Conservation (phyloP, 2,329 filamentous ascomycete species). For the Hypoxylon sp. region DNA sequence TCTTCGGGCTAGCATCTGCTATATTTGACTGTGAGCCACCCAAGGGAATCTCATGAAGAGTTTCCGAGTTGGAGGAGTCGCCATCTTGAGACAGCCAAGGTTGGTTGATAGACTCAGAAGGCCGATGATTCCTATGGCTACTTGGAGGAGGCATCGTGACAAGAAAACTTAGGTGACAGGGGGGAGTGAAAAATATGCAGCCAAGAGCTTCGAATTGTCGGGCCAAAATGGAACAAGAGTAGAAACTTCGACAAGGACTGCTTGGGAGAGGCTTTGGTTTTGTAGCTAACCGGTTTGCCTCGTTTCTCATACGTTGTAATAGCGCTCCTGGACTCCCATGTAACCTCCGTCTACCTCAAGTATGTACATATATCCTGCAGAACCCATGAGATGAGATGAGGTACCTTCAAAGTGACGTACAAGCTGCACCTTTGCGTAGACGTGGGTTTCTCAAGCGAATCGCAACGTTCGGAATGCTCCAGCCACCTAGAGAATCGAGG, state of each 20-base stretch:
- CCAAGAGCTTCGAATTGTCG: not conserved
- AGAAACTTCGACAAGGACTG: not conserved
- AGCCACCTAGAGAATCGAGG: not conserved
- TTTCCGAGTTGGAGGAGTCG: slow-evolving; percentile 19
- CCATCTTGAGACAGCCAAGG: slow-evolving; percentile 6
- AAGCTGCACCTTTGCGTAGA: not conserved
- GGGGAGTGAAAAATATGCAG: not conserved
- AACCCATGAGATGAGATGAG: not conserved
- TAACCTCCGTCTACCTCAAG: no score
- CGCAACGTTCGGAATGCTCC: not conserved
- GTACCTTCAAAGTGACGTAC: not conserved
- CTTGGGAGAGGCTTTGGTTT: not conserved
- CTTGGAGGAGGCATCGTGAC: not conserved
- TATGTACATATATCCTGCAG: not conserved
- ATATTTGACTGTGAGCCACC: not conserved
- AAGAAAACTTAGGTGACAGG: not conserved
- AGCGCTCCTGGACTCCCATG: not conserved
- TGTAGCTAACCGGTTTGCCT: not conserved
- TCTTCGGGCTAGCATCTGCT: not conserved
- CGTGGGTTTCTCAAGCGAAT: not conserved
- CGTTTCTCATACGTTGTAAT: not conserved
- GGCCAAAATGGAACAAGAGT: not conserved
- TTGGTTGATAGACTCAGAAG: not conserved
- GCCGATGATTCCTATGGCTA: slow-evolving; percentile 1
- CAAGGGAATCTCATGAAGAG: slow-evolving; percentile 19